Percentiles rank a stretch among this genome's conserved stretches.
phyloP scores from a whole-genome alignment of 2,329 filamentous ascomycete genomes.

The Parastagonospora nodorum region DNA sequence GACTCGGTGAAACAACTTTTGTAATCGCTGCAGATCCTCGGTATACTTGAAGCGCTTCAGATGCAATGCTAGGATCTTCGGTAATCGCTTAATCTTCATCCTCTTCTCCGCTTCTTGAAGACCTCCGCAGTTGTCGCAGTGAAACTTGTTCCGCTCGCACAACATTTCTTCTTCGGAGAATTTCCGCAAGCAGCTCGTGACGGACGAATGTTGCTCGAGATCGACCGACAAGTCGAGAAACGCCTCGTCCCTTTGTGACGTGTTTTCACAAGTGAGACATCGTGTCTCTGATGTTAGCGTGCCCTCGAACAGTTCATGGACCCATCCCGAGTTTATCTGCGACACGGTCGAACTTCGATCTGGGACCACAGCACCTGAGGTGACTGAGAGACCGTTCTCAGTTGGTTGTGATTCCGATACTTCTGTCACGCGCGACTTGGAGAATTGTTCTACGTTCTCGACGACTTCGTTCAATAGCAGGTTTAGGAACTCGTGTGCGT shows the following conservation, averaged over 20 bases:
- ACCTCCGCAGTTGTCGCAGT: constrained; percentile 96
- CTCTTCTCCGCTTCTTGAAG: constrained; percentile 97
- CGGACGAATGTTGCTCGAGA: constrained; percentile 90
- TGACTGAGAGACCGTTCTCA: constrained; percentile 20
- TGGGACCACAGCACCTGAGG: constrained; percentile 23
- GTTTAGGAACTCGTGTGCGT: constrained; percentile 96
- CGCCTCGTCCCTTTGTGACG: constrained; percentile 92
- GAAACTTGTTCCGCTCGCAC: constrained; percentile 97
- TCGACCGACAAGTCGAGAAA: constrained; percentile 97
- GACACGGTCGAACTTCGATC: constrained; percentile 22
- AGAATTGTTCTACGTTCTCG: constrained; percentile 87
- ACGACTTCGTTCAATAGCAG: constrained; percentile 95
- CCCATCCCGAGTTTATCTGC: constrained; percentile 67
- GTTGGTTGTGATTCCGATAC: constrained; percentile 30
- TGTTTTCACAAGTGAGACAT: constrained; percentile 93
- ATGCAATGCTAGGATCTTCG: constrained; percentile 88
- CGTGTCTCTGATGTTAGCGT: constrained; percentile 94
- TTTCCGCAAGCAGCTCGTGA: constrained; percentile 91
- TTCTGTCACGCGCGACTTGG: constrained; percentile 62
- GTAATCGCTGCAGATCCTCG: constrained; percentile 87
- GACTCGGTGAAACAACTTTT: constrained; percentile 96
- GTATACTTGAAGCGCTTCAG: constrained; percentile 98
- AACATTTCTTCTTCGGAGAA: constrained; percentile 98
- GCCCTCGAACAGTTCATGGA: constrained; percentile 96
- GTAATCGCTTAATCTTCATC: constrained; percentile 97